Evolutionary conservation across 148 eudicot genomes (phyloP).

Genomic region (Persicaria maculosa): DNA sequence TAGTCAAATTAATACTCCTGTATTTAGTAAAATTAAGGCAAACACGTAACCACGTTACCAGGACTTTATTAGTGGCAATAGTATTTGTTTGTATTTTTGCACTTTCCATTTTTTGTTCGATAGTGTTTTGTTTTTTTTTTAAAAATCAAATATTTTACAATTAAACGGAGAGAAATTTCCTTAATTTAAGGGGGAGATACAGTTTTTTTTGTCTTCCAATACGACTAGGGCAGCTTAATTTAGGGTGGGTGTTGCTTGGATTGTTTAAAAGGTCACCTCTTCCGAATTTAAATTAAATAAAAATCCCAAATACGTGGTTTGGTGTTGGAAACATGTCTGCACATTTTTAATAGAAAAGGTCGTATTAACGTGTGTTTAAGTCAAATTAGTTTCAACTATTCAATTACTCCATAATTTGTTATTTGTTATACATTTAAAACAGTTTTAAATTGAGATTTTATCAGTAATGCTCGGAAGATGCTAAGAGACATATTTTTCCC

Average conservation of each 20-base stretch:
- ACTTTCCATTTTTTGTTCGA: background rate
- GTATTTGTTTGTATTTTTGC: constrained; percentile 9
- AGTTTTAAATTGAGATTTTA: background rate
- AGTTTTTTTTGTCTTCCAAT: constrained; percentile 3
- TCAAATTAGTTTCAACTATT: background rate
- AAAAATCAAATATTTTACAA: background rate
- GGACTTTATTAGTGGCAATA: background rate
- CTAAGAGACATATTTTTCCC: no score
- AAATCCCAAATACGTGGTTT: background rate
- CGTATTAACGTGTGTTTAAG: background rate
- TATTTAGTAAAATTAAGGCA: no score
- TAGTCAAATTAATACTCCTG: no score
- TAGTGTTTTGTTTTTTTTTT: background rate
- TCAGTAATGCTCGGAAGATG: no score
- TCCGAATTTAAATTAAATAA: background rate
- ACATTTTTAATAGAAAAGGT: background rate
- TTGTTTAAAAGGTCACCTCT: background rate
- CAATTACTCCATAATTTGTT: background rate
- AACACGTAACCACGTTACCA: background rate
- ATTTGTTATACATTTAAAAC: background rate
- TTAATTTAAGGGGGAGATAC: background rate
- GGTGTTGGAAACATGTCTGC: background rate
- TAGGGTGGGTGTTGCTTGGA: background rate
- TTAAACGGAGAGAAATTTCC: background rate
- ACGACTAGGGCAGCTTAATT: background rate